Evolutionary conservation across 257 asterid genomes (phyloP).

Genomic region (Rehmannia glutinosa): DNA sequence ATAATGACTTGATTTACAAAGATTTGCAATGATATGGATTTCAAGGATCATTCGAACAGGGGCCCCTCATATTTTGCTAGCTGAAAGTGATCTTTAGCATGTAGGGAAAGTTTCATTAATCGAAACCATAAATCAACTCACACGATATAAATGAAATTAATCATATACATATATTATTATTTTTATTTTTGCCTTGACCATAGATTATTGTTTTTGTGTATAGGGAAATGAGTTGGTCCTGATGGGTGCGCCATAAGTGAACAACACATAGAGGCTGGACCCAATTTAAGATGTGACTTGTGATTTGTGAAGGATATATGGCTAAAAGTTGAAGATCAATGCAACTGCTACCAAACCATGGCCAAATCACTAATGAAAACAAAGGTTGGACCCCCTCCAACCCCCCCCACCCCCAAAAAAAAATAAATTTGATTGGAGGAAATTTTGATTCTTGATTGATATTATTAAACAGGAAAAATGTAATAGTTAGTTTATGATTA

Average conservation of each 20-base stretch:
- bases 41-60: constrained; percentile 10
- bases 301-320: constrained; percentile 22
- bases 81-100: constrained; percentile 23
- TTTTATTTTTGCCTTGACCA: background rate
- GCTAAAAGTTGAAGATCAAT: constrained; percentile 25
- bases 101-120: constrained; percentile 4
- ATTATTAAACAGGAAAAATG: too few relatives aligned
- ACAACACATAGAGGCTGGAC: constrained; percentile 19
- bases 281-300: constrained; percentile 32
- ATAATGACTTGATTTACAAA: constrained; percentile 22
- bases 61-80: constrained; percentile 15
- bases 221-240: constrained; percentile 21
- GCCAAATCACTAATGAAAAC: constrained; percentile 1
- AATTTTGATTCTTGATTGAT: too few relatives aligned
- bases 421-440: too few relatives aligned
- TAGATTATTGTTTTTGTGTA: background rate
- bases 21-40: constrained; percentile 15
- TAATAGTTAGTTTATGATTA: constrained; percentile 5
- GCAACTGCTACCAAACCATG: constrained; percentile 33
- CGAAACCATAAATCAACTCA: too few relatives aligned
- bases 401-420: background rate
- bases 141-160: background rate
- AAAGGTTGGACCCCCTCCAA: background rate
- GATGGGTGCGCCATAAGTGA: background rate
- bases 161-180: too few relatives aligned